These are phyloP conservation scores for Quercus wislizeni DNA, from an alignment of 306 rosid species.

Conservation along the genomic window DNA sequence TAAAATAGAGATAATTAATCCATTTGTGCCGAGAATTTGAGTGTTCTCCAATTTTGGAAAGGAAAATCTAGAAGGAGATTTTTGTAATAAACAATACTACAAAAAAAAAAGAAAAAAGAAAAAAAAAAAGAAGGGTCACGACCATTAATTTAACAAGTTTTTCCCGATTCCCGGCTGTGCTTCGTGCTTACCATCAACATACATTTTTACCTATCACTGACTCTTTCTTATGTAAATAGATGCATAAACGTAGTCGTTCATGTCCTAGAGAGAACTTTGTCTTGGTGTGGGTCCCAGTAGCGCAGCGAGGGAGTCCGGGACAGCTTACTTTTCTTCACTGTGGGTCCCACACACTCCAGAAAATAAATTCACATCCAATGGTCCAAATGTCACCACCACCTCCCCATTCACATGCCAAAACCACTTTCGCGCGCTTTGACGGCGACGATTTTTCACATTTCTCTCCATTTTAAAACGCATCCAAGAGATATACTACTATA, in stretches of 20 bases:
- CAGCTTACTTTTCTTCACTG: background rate
- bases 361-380: background rate
- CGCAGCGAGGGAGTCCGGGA: background rate
- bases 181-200: too few species aligned
- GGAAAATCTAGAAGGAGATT: background rate
- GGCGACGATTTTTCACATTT: constrained; percentile 63
- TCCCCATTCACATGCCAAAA: background rate
- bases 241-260: background rate
- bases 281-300: background rate
- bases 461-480: background rate
- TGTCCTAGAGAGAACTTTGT: background rate
- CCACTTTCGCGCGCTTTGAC: constrained; percentile 39
- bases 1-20: too few species aligned
- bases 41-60: background rate
- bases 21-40: background rate
- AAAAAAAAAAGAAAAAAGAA: too few species aligned
- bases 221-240: too few species aligned
- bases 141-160: too few species aligned
- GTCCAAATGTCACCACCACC: constrained; percentile 11
- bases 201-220: too few species aligned
- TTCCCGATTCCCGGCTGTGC: too few species aligned
- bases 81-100: too few species aligned
- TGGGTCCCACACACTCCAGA: background rate
- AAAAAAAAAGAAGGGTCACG: too few species aligned
- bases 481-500: background rate